Evolutionary conservation across 2,329 filamentous ascomycete genomes (phyloP), one percentile per base, ranked within the genome.

Genomic region (Capronia coronata): DNA sequence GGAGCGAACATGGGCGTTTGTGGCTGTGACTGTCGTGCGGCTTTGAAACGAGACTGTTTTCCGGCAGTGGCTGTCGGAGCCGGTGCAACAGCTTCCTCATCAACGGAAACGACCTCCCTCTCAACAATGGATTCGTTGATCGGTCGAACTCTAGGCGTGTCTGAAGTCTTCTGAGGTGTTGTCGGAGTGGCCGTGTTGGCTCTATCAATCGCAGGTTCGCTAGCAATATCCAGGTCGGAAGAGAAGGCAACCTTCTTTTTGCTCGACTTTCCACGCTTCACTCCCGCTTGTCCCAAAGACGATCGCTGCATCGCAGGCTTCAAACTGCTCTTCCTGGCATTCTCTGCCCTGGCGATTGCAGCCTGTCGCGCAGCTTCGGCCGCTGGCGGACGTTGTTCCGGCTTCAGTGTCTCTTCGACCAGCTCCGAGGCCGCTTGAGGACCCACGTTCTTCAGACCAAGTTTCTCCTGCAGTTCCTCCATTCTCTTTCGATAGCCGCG

Each of bases 391-490:
- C 58, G 52, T 44, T 30, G 27, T 13, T 11, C 29, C 22, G 30
- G 43, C 25, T 34, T 32, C 25, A 32, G 2, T 13, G 43, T 43
- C n/a, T 51, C 39, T 5, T 45, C 34, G 16, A 42, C 35, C 6
- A 30, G 21, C 18, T 51, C 38, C n/a, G 49, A 16, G 19, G 49
- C 43, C 13, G 38, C 55, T 40, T 72, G 66, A 52, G 77, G 80
- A 46, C 75, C 79, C 40, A 83, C 62, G 62, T 78, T 83, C 63
- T 75, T 75, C 59, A 82, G 68, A n/a, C 75, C 76, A 0, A 96
- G 75, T 55, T 82, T 84, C 63, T 83, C 75, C 67, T 96, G 86
- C 3, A 98, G 73, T 58, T 90, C 86, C 38, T 85, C 76, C 93
- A 98, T 97, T 59, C 87, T 78, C 83, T 37, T 88, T 81, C 13